Evolutionary conservation across 352 stramenopile genomes (phyloP), one percentile per base, ranked within the genome.

Genomic region (Phytopythium helicoides): DNA sequence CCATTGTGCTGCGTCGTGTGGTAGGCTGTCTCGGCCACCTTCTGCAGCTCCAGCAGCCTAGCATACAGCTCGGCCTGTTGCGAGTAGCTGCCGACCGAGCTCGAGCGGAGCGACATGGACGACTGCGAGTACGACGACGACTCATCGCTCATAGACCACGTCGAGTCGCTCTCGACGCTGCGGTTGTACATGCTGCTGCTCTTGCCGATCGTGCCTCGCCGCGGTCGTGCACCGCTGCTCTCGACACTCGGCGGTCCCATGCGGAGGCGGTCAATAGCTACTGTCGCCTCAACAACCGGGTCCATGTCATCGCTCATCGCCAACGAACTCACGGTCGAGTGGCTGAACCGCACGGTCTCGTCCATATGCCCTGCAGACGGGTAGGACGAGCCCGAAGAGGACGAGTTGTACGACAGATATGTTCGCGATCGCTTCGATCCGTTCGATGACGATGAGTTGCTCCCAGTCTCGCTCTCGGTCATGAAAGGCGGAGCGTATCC

Each of bases 21-120:
- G 52, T 76, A 89, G n/a, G 78, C 58, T 11, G 69, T 65, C 39
- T 85, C 67, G 0, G 66, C 78, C 12, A 73, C 73, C 26, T 66
- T 70, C 41, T 71, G 71, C 12, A 89, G 51, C 44, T 89, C 68
- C 22, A 82, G 62, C 48, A 89, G 60, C 0, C 47, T 54, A 10
- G 38, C 28, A 5, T 51, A 51, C 45, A 51, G 18, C 23, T 51
- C 45, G 0, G 23, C 45, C 19, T 39, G 28, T 28, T 51, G 18
- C 11, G 18, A n/a, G n/a, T 9, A 31, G 6, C 19, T 33, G 11
- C 9, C 8, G 0, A 33, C 31, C 45, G 45, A 39, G 6, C 42
- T 6, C 0, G 42, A 15, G 6, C 31, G n/a, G 22, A 48, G 11
- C 7, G 42, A 35, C 23, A 28, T 22, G 0, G 14, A 25, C 26